phyloP scores from a whole-genome alignment of 2,329 filamentous ascomycete species.

The Neofusicoccum kwambonambiense region DNA sequence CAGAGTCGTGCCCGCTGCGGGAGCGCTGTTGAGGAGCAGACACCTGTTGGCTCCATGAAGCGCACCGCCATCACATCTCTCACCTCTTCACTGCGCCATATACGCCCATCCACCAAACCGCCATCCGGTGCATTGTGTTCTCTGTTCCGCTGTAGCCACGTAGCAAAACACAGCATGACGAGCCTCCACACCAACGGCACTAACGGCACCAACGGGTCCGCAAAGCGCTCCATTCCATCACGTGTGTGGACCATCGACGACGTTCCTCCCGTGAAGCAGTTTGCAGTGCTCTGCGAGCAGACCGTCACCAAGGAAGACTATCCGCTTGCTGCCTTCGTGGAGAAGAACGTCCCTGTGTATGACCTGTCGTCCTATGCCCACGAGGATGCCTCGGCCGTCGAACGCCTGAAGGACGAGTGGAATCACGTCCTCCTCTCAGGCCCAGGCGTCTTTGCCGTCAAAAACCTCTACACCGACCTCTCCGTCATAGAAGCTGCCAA shows the following conservation, averaged over 20 bases:
- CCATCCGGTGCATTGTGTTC: neutral
- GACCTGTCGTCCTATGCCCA: conserved; percentile 42
- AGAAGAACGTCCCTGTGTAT: conserved; percentile 58
- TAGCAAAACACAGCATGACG: neutral
- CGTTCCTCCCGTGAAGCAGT: conserved; percentile 43
- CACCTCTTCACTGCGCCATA: neutral
- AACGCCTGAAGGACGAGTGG: conserved; percentile 59
- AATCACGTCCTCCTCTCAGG: conserved; percentile 57
- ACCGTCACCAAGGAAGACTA: conserved; percentile 42
- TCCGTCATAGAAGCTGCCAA: conserved; percentile 49
- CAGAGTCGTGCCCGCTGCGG: neutral
- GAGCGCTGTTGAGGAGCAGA: neutral
- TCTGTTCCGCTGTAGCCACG: neutral
- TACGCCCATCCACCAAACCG: neutral
- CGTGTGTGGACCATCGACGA: conserved; percentile 31
- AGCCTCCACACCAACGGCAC: neutral
- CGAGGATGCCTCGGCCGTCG: conserved; percentile 29
- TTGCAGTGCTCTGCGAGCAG: conserved; percentile 47
- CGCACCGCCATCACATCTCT: neutral
- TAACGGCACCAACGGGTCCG: neutral
- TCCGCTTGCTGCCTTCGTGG: conserved; percentile 47
- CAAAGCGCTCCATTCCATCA: conserved; percentile 20
- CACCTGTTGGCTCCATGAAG: neutral
- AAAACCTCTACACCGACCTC: conserved; percentile 50
- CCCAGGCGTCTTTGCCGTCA: conserved; percentile 60